Evolutionary conservation across 202 grass and related monocot species (phyloP).

Genomic region (Eragrostis tef): DNA sequence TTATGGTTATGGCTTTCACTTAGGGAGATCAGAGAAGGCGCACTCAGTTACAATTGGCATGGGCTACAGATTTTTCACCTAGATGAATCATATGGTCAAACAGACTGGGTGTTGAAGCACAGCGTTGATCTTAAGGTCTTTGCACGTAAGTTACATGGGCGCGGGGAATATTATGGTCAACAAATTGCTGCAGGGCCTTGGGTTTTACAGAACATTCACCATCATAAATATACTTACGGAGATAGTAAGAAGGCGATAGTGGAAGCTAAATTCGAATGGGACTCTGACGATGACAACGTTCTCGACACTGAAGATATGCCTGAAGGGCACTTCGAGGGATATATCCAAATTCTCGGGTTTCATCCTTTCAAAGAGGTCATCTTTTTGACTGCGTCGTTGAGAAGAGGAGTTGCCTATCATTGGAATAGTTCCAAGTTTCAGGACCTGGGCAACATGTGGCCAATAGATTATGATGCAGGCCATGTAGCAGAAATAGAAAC

Average conservation of each 20-base stretch:
- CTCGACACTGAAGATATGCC: background rate
- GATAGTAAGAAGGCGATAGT: no score
- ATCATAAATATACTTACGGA: background rate
- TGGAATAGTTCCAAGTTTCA: slow-evolving; percentile 34
- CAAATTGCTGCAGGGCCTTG: background rate
- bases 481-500: no score
- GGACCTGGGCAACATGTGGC: slow-evolving; percentile 16
- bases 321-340: background rate
- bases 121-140: background rate
- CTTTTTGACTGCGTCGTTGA: background rate
- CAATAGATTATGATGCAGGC: background rate
- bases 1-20: no score
- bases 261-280: slow-evolving; percentile 22
- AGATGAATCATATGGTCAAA: background rate
- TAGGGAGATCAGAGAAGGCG: slow-evolving; percentile 25
- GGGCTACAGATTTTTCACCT: background rate
- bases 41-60: background rate
- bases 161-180: background rate
- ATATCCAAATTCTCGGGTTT: background rate
- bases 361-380: slow-evolving; percentile 8
- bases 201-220: background rate
- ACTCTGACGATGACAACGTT: background rate
- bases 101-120: slow-evolving; percentile 11
- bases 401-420: background rate
- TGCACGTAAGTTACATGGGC: background rate